phyloP scores from a whole-genome alignment of 352 stramenopile species.

The Phytopythium mirpurense region DNA sequence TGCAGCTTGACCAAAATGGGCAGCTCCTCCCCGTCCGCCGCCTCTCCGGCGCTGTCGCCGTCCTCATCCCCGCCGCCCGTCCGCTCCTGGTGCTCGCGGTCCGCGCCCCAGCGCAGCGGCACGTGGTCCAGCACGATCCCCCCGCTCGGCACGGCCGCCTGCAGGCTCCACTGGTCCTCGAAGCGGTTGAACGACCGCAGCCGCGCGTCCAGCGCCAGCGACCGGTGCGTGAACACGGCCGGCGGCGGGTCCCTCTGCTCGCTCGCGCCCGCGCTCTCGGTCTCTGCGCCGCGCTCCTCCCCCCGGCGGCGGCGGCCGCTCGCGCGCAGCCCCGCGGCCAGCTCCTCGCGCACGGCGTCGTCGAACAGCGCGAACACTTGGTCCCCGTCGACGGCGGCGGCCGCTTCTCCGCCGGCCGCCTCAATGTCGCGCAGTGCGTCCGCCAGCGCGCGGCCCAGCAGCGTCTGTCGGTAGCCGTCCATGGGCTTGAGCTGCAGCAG shows the following conservation, averaged over 20 bases:
- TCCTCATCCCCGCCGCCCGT: neutral
- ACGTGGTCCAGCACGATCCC: slow-evolving; percentile 30
- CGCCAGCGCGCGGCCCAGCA: slow-evolving; percentile 53
- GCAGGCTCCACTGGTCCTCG: slow-evolving; percentile 58
- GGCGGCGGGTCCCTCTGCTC: neutral
- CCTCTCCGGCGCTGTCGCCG: too few relatives aligned
- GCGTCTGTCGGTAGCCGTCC: slow-evolving; percentile 58
- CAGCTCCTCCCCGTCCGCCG: neutral
- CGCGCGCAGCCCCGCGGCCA: neutral
- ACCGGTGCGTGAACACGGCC: slow-evolving; percentile 42
- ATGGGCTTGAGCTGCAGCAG: slow-evolving; percentile 12
- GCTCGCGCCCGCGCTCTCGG: neutral
- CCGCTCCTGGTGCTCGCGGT: neutral
- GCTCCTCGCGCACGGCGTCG: slow-evolving; percentile 28
- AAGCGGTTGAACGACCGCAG: slow-evolving; percentile 64
- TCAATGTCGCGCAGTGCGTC: slow-evolving; percentile 60
- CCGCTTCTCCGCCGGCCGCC: slow-evolving; percentile 3
- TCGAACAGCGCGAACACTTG: slow-evolving; percentile 55
- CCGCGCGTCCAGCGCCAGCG: slow-evolving; percentile 29
- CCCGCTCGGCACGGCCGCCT: slow-evolving; percentile 16
- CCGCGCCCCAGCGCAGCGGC: slow-evolving; percentile 16
- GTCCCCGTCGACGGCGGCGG: slow-evolving; percentile 25
- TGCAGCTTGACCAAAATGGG: slow-evolving; percentile 51
- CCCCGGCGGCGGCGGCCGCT: neutral
- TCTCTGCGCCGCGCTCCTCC: neutral